phyloP scores from a whole-genome alignment of 179 eudicot species.

The Patellifolia procumbens region DNA sequence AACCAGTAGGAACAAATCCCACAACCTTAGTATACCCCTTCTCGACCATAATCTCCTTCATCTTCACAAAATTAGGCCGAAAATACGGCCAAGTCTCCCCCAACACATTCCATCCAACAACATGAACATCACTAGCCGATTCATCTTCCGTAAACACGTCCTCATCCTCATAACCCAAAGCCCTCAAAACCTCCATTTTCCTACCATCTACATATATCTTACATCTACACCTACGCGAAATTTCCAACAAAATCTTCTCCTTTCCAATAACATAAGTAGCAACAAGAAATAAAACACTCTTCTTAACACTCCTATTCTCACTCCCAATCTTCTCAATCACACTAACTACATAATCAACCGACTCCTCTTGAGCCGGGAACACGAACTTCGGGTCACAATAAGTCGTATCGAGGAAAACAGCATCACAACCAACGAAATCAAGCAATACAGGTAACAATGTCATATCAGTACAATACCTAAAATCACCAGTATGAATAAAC shows the following conservation, averaged over 20 bases:
- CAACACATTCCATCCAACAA: conserved; percentile 96
- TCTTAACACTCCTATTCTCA: conserved; percentile 43
- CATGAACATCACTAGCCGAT: conserved; percentile 71
- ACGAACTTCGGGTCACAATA: conserved; percentile 84
- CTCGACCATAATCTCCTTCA: conserved; percentile 73
- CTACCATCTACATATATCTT: conserved; percentile 70
- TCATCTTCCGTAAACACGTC: conserved; percentile 68
- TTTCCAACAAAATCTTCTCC: conserved; percentile 79
- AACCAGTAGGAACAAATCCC: conserved; percentile 96
- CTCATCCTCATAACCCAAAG: conserved; percentile 58
- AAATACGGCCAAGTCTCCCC: conserved; percentile 99
- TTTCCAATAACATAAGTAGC: conserved; percentile 94
- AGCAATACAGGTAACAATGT: conserved; percentile 42
- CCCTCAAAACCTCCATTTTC: conserved; percentile 60
- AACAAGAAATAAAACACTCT: conserved; percentile 76
- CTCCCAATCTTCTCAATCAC: conserved; percentile 56
- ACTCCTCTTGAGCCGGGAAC: conserved; percentile 83
- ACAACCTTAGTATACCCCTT: conserved; percentile 84
- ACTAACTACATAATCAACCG: conserved; percentile 74
- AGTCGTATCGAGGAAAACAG: conserved; percentile 83
- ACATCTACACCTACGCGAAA: conserved; percentile 69
- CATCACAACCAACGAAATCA: conserved; percentile 77
- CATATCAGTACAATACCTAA: conserved; percentile 65
- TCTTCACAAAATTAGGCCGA: conserved; percentile 80
- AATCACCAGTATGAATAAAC: conserved; percentile 97